Conservation (phyloP, 1,284 basidiomycete genomes). For the Coniophora puteana region DNA sequence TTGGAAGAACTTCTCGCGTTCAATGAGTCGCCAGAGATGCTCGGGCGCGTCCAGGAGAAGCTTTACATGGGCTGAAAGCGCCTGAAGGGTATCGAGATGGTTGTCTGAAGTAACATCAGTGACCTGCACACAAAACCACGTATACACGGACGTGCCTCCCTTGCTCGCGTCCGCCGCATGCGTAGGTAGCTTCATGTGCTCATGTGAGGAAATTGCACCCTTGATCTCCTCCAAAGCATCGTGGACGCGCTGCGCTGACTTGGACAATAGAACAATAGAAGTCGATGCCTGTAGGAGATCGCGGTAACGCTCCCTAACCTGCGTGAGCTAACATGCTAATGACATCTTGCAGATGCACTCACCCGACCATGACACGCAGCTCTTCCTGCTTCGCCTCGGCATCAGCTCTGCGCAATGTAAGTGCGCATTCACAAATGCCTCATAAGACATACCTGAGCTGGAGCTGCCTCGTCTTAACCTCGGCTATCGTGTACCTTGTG, state of each 20-base stretch:
- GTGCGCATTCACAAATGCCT: conserved; percentile 3
- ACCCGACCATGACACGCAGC: conserved; percentile 93
- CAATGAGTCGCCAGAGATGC: conserved; percentile 81
- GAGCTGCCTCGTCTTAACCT: conserved; percentile 71
- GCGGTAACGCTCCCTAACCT: conserved; percentile 87
- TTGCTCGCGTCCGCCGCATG: conserved; percentile 37
- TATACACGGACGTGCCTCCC: conserved; percentile 38
- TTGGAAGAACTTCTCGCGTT: conserved; percentile 71
- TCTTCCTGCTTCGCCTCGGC: conserved; percentile 91
- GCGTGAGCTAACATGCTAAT: conserved; percentile 39
- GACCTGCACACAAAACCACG: conserved; percentile 3
- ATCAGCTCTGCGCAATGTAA: conserved; percentile 53
- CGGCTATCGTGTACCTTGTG: conserved; percentile 64
- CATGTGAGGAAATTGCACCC: conserved; percentile 45
- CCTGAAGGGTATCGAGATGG: conserved; percentile 66
- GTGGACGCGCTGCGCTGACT: conserved; percentile 61
- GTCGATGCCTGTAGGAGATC: conserved; percentile 89
- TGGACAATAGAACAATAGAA: conserved; percentile 76
- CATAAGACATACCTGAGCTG: conserved; percentile 55
- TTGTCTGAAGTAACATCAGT: conserved; percentile 41
- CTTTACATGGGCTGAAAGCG: conserved; percentile 84
- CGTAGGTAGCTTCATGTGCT: conserved; percentile 39
- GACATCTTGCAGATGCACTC: conserved; percentile 34
- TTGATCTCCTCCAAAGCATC: conserved; percentile 59
- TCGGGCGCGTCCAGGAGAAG: conserved; percentile 86